Evolutionary conservation across 352 stramenopile genomes (phyloP).

Genomic region (Globisporangium emineosum): DNA sequence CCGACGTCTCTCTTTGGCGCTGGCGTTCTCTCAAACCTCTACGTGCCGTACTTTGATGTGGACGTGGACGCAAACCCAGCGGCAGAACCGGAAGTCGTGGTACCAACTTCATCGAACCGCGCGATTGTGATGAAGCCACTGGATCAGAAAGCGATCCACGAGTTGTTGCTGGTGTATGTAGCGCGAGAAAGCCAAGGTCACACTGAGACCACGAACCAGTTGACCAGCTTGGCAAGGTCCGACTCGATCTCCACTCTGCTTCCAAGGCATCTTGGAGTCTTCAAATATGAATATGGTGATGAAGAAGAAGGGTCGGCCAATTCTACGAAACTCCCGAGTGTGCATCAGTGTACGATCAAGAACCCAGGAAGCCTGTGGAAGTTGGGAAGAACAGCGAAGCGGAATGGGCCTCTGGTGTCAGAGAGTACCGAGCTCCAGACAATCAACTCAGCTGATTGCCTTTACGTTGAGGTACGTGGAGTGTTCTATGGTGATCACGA

Average conservation of each 20-base stretch:
- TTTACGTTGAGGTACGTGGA: constrained; percentile 17
- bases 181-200: constrained; percentile 16
- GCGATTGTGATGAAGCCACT: constrained; percentile 23
- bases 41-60: constrained; percentile 19
- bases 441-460: constrained; percentile 8
- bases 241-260: constrained; percentile 29
- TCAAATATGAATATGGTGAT: background rate
- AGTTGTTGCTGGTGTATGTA: constrained; percentile 37
- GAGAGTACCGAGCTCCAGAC: constrained; percentile 2
- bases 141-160: constrained; percentile 24
- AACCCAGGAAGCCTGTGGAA: constrained; percentile 25
- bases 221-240: constrained; percentile 30
- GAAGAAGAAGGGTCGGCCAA: background rate
- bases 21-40: constrained; percentile 29
- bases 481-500: background rate
- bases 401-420: background rate
- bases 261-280: constrained; percentile 4
- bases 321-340: too few species aligned
- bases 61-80: background rate
- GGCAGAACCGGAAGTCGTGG: constrained; percentile 5
- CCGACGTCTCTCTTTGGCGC: constrained; percentile 28
- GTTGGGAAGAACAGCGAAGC: constrained; percentile 2
- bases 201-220: background rate
- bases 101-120: background rate
- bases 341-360: constrained; percentile 28